These are phyloP conservation scores for Vitis hybrid DNA, from an alignment of 177 flowering plant species.

Conservation along the genomic window DNA sequence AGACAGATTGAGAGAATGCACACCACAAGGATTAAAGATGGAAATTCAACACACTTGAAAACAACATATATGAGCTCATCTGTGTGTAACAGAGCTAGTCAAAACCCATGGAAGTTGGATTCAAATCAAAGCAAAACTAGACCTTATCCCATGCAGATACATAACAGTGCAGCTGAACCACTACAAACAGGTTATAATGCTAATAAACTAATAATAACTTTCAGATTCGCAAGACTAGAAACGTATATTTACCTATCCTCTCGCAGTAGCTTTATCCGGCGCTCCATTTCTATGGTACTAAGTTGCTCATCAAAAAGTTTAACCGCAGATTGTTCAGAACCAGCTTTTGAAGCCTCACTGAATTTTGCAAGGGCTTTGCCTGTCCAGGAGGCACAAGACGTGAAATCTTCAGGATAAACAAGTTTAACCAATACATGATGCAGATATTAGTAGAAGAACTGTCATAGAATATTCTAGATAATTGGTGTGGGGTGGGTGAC, in stretches of 20 bases:
- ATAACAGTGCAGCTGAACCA: too few species aligned
- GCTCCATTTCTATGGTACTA: constrained; percentile 61
- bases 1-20: too few species aligned
- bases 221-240: not conserved
- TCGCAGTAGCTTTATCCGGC: constrained; percentile 62
- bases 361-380: constrained; percentile 46
- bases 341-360: constrained; percentile 34
- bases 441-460: not conserved
- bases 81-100: too few species aligned
- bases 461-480: not conserved
- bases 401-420: constrained; percentile 12
- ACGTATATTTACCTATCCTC: constrained; percentile 56
- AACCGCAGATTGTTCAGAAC: constrained; percentile 33
- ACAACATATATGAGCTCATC: too few species aligned
- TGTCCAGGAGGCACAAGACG: constrained; percentile 30
- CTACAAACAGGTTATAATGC: too few species aligned
- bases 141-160: too few species aligned
- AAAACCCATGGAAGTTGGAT: too few species aligned
- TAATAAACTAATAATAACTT: not conserved
- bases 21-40: too few species aligned
- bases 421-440: constrained; percentile 3
- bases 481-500: too few species aligned
- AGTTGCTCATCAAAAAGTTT: constrained; percentile 55
- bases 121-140: too few species aligned
- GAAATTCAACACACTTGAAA: too few species aligned